phyloP scores from a whole-genome alignment of 176 grass and related monocot species.

The Microstegium vimineum region DNA sequence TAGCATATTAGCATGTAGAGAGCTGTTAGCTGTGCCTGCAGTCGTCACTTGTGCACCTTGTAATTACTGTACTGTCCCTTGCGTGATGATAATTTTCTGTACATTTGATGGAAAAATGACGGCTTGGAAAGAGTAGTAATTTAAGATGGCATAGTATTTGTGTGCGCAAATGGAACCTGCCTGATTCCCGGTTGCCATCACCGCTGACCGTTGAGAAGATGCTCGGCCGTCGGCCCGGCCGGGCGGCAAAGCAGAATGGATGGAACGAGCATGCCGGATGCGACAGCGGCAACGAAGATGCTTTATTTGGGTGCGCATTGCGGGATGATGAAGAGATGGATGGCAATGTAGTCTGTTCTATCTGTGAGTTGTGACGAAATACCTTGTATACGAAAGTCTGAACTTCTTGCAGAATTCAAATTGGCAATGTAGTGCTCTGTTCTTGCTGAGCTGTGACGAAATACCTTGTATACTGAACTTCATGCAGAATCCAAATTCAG shows the following conservation, averaged over 20 bases:
- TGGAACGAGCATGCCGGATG: not conserved
- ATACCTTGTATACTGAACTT: not conserved
- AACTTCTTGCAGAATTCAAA: no score
- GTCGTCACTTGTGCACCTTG: constrained; percentile 3
- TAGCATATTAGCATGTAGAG: constrained; percentile 20
- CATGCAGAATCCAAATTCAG: not conserved
- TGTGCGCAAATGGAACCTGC: not conserved
- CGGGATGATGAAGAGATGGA: not conserved
- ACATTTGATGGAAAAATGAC: not conserved
- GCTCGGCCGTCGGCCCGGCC: not conserved
- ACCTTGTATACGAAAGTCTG: no score
- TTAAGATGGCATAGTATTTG: not conserved
- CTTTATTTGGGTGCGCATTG: not conserved
- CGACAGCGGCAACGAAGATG: no score
- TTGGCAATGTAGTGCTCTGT: not conserved
- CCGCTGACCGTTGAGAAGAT: not conserved
- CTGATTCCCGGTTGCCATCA: constrained; percentile 2
- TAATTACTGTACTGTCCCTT: constrained; percentile 5
- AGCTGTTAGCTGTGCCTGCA: constrained; percentile 5
- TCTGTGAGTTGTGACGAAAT: no score
- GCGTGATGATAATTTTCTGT: not conserved
- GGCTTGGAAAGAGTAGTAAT: not conserved
- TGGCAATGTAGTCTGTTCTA: no score
- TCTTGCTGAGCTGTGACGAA: not conserved
- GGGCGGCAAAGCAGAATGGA: not conserved